Conservation (phyloP, 371 early-diverging fungal species). For the Zychaea mexicana region DNA sequence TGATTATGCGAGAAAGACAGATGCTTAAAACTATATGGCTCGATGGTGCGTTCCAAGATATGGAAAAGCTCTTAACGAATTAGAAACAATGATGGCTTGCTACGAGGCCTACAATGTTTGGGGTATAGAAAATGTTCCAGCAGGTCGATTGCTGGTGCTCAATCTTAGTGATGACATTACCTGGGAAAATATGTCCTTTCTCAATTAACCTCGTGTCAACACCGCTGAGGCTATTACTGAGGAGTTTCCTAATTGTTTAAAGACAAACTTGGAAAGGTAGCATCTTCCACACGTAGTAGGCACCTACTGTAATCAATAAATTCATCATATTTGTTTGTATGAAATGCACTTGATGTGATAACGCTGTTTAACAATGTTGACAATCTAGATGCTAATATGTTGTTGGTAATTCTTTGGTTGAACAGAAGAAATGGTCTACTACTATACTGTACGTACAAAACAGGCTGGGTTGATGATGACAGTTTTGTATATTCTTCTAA, state of each 20-base stretch:
- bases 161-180: slow-evolving; percentile 8
- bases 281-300: too few species aligned
- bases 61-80: slow-evolving; percentile 14
- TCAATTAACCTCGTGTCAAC: slow-evolving; percentile 3
- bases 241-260: neutral
- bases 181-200: slow-evolving; percentile 15
- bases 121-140: slow-evolving; percentile 1
- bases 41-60: slow-evolving; percentile 19
- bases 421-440: too few species aligned
- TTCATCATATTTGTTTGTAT: too few species aligned
- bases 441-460: too few species aligned
- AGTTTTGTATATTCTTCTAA: too few species aligned
- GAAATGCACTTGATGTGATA: too few species aligned
- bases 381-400: too few species aligned
- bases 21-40: slow-evolving; percentile 13
- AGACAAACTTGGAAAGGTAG: too few species aligned
- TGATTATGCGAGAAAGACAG: neutral
- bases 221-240: neutral
- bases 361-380: too few species aligned
- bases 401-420: too few species aligned
- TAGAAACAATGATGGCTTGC: neutral
- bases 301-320: too few species aligned
- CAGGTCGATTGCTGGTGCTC: neutral
- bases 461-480: too few species aligned
- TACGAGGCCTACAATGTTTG: neutral